Evolutionary conservation across 441 rosid genomes (phyloP).

Genomic region (Francoa sonchifolia): DNA sequence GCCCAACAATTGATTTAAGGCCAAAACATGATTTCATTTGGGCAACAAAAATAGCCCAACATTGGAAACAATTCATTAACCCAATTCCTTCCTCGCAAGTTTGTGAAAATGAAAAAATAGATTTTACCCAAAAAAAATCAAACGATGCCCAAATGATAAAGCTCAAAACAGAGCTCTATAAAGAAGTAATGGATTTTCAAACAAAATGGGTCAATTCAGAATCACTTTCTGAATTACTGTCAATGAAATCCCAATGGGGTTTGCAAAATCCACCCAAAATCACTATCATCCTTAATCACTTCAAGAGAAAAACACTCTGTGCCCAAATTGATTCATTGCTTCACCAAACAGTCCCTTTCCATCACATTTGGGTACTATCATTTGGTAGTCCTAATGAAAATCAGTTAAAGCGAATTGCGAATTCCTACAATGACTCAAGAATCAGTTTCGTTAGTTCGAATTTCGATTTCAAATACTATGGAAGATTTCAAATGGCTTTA

Average conservation of each 20-base stretch:
- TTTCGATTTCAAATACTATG: constrained; percentile 91
- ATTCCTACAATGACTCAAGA: constrained; percentile 68
- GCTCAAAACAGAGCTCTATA: constrained; percentile 60
- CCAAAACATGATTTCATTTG: constrained; percentile 75
- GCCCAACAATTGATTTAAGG: constrained; percentile 64
- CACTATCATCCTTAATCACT: constrained; percentile 79
- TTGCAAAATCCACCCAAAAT: constrained; percentile 52
- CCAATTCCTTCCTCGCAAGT: constrained; percentile 38
- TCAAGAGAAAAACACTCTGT: constrained; percentile 89
- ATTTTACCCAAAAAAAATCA: constrained; percentile 81
- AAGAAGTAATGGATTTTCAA: constrained; percentile 51
- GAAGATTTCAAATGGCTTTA: constrained; percentile 87
- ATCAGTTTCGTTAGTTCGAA: constrained; percentile 84
- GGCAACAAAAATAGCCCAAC: constrained; percentile 70
- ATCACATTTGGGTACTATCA: constrained; percentile 83
- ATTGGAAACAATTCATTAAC: constrained; percentile 59
- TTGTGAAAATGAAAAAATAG: constrained; percentile 81
- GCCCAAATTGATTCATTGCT: constrained; percentile 80
- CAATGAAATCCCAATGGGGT: constrained; percentile 78
- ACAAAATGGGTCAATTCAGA: constrained; percentile 48
- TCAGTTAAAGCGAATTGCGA: constrained; percentile 52
- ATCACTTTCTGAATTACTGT: constrained; percentile 50
- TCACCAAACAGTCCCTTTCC: constrained; percentile 78
- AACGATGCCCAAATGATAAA: constrained; percentile 61
- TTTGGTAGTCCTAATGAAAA: constrained; percentile 80